A percentile compares a stretch with the other conserved stretches of the same genome.
phyloP scores from a whole-genome alignment of 805 yeast genomes.

The Saccharomycopsis synnaedendra region DNA sequence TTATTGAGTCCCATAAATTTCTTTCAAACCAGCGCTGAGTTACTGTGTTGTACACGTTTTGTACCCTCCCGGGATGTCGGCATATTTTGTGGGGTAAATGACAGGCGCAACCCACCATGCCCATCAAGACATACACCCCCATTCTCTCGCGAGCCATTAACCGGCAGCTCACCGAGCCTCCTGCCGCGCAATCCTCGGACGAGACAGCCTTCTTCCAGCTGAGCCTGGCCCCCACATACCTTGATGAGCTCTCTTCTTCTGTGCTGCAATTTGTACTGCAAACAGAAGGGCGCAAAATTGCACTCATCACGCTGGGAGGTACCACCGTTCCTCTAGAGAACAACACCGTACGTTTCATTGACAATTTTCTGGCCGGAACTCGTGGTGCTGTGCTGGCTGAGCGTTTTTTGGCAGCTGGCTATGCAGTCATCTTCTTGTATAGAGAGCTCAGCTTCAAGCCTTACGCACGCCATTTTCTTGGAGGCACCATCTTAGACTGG shows the following conservation, averaged over 20 bases:
- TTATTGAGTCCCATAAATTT: too few relatives aligned
- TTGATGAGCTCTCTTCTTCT: slow-evolving; percentile 39
- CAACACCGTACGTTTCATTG: slow-evolving; percentile 93
- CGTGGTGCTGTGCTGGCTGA: slow-evolving; percentile 97
- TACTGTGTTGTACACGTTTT: too few relatives aligned
- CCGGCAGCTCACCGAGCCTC: slow-evolving; percentile 52
- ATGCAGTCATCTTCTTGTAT: slow-evolving; percentile 87
- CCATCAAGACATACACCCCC: slow-evolving; percentile 27
- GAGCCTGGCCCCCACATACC: slow-evolving; percentile 65
- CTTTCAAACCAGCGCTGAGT: too few relatives aligned
- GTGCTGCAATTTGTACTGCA: slow-evolving; percentile 28
- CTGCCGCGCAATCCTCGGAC: slow-evolving; percentile 58
- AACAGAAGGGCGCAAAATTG: slow-evolving; percentile 36
- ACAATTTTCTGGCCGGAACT: slow-evolving; percentile 95
- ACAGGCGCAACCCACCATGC: too few relatives aligned
- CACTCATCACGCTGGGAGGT: slow-evolving; percentile 89
- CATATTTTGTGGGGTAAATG: too few relatives aligned
- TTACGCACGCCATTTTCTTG: slow-evolving; percentile 74
- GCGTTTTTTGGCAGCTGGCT: slow-evolving; percentile 72
- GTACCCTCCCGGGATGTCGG: too few relatives aligned
- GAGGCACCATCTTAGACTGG: slow-evolving; percentile 48
- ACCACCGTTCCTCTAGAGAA: slow-evolving; percentile 96
- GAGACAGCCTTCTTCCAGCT: slow-evolving; percentile 68
- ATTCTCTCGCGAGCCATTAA: slow-evolving; percentile 68
- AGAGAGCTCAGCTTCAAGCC: slow-evolving; percentile 89